These are phyloP conservation scores for Aureobasidium sp. DNA, from an alignment of 2,329 filamentous ascomycete genomes.

Conservation along the genomic window DNA sequence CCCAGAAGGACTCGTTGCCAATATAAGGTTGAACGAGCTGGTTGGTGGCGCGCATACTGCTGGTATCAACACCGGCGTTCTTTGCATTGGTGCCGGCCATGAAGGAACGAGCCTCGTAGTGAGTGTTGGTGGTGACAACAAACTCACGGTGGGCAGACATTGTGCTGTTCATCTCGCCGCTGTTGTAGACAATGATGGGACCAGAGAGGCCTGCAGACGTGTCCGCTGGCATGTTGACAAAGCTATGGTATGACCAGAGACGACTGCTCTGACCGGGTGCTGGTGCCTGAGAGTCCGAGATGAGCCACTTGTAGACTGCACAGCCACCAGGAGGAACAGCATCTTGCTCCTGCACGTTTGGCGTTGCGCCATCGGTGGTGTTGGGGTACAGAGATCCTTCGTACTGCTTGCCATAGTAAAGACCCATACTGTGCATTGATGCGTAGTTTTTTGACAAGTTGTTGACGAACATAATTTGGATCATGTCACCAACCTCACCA, in stretches of 20 bases:
- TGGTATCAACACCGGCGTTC: neutral
- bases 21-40: slow-evolving; percentile 10
- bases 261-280: neutral
- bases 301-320: slow-evolving; percentile 23
- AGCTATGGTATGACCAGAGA: slow-evolving; percentile 21
- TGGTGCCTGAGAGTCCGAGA: slow-evolving; percentile 14
- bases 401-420: slow-evolving; percentile 19
- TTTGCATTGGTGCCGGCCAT: slow-evolving; percentile 19
- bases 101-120: slow-evolving; percentile 21
- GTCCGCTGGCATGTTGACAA: slow-evolving; percentile 21
- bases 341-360: slow-evolving; percentile 14
- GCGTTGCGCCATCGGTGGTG: slow-evolving; percentile 15
- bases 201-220: slow-evolving; percentile 22
- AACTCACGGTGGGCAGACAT: slow-evolving; percentile 23
- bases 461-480: slow-evolving; percentile 24
- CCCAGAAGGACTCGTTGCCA: slow-evolving; percentile 19
- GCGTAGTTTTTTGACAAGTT: slow-evolving; percentile 20
- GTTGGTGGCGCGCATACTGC: neutral
- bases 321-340: slow-evolving; percentile 21
- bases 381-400: slow-evolving; percentile 21
- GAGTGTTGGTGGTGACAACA: slow-evolving; percentile 20
- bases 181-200: slow-evolving; percentile 21
- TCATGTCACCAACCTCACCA: slow-evolving; percentile 22
- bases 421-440: slow-evolving; percentile 23
- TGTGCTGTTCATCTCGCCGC: slow-evolving; percentile 20